A percentile compares a stretch with the other conserved stretches of the same genome.
Evolutionary conservation across 441 rosid genomes (phyloP).

Genomic region (Adansonia gregorii): DNA sequence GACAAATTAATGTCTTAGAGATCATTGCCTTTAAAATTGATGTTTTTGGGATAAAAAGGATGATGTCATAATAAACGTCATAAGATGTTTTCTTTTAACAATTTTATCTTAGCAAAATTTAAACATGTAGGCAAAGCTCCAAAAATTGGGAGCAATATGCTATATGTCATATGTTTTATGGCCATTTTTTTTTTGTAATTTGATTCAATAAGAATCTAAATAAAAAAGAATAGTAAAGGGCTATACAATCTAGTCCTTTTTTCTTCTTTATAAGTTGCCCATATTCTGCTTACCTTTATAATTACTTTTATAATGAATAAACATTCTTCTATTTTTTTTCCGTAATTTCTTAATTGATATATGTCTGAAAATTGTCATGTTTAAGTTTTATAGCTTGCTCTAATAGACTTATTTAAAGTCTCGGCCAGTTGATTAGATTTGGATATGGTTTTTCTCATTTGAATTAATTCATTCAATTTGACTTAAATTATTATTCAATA

Average conservation of each 20-base stretch:
- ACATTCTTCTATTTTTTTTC: neutral
- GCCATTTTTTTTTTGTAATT: neutral
- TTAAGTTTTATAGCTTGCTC: neutral
- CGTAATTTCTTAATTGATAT: neutral
- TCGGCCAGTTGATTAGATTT: too few species aligned
- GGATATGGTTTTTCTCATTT: too few species aligned
- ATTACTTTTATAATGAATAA: neutral
- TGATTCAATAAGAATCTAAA: neutral
- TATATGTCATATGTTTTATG: neutral
- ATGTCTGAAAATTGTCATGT: neutral
- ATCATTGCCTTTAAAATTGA: constrained; percentile 4
- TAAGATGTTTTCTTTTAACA: neutral
- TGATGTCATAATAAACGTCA: neutral
- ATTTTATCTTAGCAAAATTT: neutral
- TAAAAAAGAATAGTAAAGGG: neutral
- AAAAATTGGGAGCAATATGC: neutral
- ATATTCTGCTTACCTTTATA: neutral
- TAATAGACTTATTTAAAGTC: too few species aligned
- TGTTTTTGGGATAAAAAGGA: neutral
- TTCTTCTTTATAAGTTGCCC: neutral
- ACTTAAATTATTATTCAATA: too few species aligned
- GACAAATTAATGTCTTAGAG: constrained; percentile 1
- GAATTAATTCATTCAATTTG: too few species aligned
- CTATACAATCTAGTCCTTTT: neutral
- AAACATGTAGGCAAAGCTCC: neutral